These are phyloP conservation scores for Auricularia cornea DNA, from an alignment of 768 basidiomycete genomes.

Conservation along the genomic window DNA sequence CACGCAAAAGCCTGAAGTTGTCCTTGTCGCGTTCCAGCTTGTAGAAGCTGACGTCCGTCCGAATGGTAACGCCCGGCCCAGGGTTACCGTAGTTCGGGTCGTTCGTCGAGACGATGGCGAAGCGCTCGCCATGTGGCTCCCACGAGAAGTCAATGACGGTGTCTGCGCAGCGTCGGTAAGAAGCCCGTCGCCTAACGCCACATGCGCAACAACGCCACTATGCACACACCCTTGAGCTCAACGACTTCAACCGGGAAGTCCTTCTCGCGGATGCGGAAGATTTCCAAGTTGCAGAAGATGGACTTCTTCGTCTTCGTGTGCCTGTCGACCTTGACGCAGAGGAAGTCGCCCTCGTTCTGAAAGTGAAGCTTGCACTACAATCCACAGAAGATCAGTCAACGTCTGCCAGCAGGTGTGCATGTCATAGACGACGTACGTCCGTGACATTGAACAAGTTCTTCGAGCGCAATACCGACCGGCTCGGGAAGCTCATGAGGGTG, in stretches of 20 bases:
- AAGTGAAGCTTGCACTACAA: conserved; percentile 90
- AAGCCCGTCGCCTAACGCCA: background rate
- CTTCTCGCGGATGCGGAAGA: conserved; percentile 95
- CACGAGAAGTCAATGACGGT: conserved; percentile 94
- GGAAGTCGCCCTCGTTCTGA: conserved; percentile 97
- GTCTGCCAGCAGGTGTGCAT: background rate
- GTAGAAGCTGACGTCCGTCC: conserved; percentile 95
- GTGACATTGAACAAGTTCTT: conserved; percentile 98
- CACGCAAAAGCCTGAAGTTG: conserved; percentile 86
- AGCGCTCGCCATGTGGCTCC: conserved; percentile 97
- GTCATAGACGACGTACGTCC: conserved; percentile 51
- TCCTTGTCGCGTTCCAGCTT: conserved; percentile 88
- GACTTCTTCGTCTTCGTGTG: conserved; percentile 99
- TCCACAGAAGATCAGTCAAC: background rate
- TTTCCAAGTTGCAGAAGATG: conserved; percentile 95
- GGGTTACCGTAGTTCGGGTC: conserved; percentile 91
- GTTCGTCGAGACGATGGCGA: conserved; percentile 88
- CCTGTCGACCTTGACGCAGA: conserved; percentile 98
- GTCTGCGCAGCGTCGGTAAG: conserved; percentile 39
- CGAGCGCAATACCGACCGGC: conserved; percentile 71
- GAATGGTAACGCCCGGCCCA: conserved; percentile 86
- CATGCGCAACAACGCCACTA: background rate
- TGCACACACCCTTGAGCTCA: conserved; percentile 76
- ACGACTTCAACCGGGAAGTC: conserved; percentile 96
- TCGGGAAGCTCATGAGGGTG: conserved; percentile 84